Evolutionary conservation across 345 rosid genomes (phyloP).

Genomic region (Durio zibethinus): DNA sequence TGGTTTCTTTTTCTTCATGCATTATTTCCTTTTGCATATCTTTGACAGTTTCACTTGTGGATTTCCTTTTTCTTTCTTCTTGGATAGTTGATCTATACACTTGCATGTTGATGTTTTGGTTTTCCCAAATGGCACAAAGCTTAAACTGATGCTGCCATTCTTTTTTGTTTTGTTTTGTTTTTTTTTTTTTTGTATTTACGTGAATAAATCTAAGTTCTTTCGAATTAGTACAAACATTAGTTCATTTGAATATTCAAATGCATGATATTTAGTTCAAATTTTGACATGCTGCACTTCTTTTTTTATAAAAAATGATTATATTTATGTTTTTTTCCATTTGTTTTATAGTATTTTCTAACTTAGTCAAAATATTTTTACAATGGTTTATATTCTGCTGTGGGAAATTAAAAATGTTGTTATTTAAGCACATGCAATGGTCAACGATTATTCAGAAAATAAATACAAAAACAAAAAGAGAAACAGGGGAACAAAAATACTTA

Average conservation of each 20-base stretch:
- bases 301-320: not conserved
- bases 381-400: not conserved
- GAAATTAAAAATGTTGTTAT: not conserved
- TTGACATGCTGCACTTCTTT: not conserved
- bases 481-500: not conserved
- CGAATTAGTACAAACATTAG: too few species aligned
- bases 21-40: not conserved
- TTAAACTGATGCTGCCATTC: not conserved
- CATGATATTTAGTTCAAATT: not conserved
- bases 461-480: not conserved
- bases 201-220: too few species aligned
- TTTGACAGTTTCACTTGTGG: not conserved
- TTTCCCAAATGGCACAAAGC: not conserved
- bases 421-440: not conserved
- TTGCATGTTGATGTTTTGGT: constrained; percentile 11
- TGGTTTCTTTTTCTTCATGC: constrained; percentile 1
- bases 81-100: not conserved
- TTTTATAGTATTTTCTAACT: not conserved
- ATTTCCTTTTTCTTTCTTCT: not conserved
- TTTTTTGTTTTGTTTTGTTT: too few species aligned
- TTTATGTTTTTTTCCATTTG: not conserved
- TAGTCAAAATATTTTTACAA: not conserved
- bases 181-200: too few species aligned
- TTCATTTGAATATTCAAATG: not conserved
- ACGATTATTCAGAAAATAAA: not conserved